phyloP scores from a whole-genome alignment of 768 basidiomycete species.

The Panellus pusillus region DNA sequence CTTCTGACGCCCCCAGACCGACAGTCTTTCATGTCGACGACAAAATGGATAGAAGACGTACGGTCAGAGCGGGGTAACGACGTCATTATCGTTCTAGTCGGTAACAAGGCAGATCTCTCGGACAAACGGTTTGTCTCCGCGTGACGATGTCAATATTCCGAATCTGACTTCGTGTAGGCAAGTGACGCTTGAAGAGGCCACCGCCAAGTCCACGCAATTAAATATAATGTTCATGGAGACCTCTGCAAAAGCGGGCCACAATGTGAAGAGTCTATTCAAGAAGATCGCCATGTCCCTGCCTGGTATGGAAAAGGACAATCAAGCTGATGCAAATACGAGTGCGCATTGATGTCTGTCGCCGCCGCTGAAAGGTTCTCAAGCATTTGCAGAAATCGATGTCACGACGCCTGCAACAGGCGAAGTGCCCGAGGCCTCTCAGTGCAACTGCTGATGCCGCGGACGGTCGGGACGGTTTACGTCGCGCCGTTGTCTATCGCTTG shows the following conservation, averaged over 20 bases:
- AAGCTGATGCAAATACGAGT: conserved; percentile 59
- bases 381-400: conserved; percentile 81
- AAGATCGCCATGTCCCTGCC: conserved; percentile 99
- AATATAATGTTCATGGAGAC: conserved; percentile 99
- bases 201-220: conserved; percentile 84
- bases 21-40: conserved; percentile 95
- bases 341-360: conserved; percentile 13
- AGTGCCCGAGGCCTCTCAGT: conserved; percentile 85
- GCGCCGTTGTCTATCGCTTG: conserved; percentile 11
- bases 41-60: conserved; percentile 99
- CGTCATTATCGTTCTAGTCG: conserved; percentile 97
- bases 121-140: conserved; percentile 82
- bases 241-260: conserved; percentile 98
- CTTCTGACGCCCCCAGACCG: conserved; percentile 58
- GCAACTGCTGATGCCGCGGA: conserved; percentile 61
- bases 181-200: conserved; percentile 98
- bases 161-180: conserved; percentile 55
- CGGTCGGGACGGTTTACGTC: background rate
- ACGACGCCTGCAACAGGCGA: conserved; percentile 66
- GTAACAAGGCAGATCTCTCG: conserved; percentile 98
- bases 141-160: conserved; percentile 8
- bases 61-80: conserved; percentile 96
- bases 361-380: conserved; percentile 12
- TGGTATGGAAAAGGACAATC: conserved; percentile 86
- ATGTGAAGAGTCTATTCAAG: conserved; percentile 98